phyloP scores from a whole-genome alignment of 495 filamentous ascomycete species.

The Lasiosphaeris hirsuta region DNA sequence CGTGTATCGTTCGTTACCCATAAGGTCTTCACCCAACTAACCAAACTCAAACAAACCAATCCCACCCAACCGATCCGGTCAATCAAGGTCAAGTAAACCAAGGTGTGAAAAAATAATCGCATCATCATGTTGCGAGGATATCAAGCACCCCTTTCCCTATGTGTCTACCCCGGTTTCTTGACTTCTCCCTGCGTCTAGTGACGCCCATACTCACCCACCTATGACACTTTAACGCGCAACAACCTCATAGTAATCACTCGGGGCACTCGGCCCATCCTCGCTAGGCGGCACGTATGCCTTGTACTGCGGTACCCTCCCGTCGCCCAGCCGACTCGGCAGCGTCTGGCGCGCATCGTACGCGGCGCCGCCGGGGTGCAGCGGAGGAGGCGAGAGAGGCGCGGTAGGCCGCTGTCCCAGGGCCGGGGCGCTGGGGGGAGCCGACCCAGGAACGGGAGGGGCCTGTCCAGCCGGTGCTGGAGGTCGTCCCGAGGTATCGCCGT shows the following conservation, averaged over 20 bases:
- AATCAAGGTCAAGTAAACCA: too few relatives aligned
- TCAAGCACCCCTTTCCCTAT: background rate
- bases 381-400: conserved; percentile 40
- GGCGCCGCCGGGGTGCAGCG: conserved; percentile 35
- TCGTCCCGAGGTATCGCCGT: conserved; percentile 10
- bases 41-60: too few relatives aligned
- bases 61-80: too few relatives aligned
- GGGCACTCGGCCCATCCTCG: conserved; percentile 16
- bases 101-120: too few relatives aligned
- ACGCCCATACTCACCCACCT: too few relatives aligned
- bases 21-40: too few relatives aligned
- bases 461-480: conserved; percentile 41
- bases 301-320: conserved; percentile 25
- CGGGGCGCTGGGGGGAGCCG: conserved; percentile 41
- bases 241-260: conserved; percentile 26
- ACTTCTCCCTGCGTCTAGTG: background rate
- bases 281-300: conserved; percentile 35
- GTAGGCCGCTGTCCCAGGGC: conserved; percentile 35
- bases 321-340: conserved; percentile 36
- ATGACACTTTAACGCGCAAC: conserved; percentile 25
- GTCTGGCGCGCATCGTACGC: conserved; percentile 41
- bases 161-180: background rate
- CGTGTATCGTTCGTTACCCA: too few relatives aligned
- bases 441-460: conserved; percentile 39
- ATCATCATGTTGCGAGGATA: too few relatives aligned